Evolutionary conservation across 2,329 filamentous ascomycete species (phyloP), one percentile per base, ranked within the genome.

Genomic region (Penicillium sp.): DNA sequence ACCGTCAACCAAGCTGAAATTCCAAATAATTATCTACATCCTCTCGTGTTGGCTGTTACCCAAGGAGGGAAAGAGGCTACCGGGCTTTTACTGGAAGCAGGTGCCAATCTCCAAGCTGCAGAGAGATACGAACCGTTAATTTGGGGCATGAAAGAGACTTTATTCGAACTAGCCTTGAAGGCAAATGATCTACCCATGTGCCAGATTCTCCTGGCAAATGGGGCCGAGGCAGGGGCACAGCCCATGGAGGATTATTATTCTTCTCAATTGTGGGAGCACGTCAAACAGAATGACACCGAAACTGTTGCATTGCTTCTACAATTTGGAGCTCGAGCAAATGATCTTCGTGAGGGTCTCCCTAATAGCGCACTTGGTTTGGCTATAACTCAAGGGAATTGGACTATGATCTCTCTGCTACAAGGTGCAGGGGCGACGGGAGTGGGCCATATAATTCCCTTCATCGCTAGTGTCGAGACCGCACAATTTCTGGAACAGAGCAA

Each of bases 61-160:
- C 4, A 27, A 25, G 16, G 23, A 27, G 2, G 11, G 8, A 16
- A 21, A 9, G 41, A 44, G 7, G 41, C 23, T 2, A 5, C 23
- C 2, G 5, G 5, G 8, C 15, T 44, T 27, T 27, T 44, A 44
- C 8, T 44, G 16, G 11, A 44, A 27, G 13, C 11, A 16, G 41
- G 23, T 10, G 41, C 13, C 41, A 3, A 27, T n/a, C 13, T 27
- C 9, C 41, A n/a, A 0, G 15, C 4, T n/a, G 41, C 21, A 4
- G 21, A 44, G 15, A 21, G 16, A 4, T 27, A 16, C 15, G 3
- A 10, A 0, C 8, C 4, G 23, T 10, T 5, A 10, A 5, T 6
- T n/a, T 7, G 9, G 23, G 25, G 3, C 1, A 16, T 2, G 7
- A 4, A n/a, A 5, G 27, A 0, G 3, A 27, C 15, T n/a, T 16